Conservation (phyloP, 75 land plant genomes). For the Pinus albicaulis region DNA sequence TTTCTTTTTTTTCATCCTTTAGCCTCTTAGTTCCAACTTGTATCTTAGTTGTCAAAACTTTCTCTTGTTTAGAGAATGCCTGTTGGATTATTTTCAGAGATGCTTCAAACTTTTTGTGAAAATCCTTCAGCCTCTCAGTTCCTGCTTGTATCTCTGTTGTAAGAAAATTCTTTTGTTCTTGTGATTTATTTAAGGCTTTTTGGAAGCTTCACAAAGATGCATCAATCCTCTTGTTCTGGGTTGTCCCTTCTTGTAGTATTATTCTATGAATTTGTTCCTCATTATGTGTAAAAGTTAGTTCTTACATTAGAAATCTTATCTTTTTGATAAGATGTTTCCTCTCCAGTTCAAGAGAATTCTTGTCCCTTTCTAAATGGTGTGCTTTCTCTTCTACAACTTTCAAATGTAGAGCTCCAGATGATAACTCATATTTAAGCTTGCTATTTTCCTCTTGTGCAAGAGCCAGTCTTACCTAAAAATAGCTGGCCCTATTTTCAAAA, state of each 20-base stretch:
- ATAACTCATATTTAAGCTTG: constrained; percentile 1
- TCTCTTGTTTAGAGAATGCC: neutral
- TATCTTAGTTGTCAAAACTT: neutral
- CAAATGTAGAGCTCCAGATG: neutral
- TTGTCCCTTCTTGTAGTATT: neutral
- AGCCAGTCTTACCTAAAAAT: neutral
- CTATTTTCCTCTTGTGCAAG: constrained; percentile 5
- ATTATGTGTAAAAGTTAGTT: too few species aligned
- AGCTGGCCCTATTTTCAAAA: neutral
- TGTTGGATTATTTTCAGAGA: too few species aligned
- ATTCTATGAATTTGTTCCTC: constrained; percentile 3
- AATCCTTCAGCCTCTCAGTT: too few species aligned
- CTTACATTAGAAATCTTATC: neutral
- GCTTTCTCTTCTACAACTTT: constrained; percentile 6
- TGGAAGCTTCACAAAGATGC: neutral
- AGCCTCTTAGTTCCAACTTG: neutral
- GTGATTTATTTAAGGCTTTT: too few species aligned
- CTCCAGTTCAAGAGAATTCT: neutral
- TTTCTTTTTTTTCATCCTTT: too few species aligned
- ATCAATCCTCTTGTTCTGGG: neutral
- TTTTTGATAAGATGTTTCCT: neutral
- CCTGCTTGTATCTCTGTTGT: too few species aligned
- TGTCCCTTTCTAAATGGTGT: constrained; percentile 2
- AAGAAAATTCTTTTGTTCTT: too few species aligned
- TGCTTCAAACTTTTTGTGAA: too few species aligned